Evolutionary conservation across 768 basidiomycete genomes (phyloP), one percentile per base, ranked within the genome.

Genomic region (Hericium coralloides): DNA sequence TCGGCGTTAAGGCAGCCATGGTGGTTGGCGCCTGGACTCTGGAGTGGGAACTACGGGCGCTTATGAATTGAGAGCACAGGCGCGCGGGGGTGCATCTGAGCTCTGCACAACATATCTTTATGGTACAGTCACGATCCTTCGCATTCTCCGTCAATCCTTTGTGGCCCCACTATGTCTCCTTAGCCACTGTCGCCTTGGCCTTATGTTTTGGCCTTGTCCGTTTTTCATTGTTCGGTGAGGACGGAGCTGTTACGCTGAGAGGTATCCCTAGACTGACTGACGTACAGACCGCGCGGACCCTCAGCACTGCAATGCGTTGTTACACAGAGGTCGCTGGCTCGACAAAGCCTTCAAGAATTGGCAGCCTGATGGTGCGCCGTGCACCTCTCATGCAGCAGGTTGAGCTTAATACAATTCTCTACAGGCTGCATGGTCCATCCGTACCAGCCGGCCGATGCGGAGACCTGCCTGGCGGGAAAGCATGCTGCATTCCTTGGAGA

Each of bases 401-500:
- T 31, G 31, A n/a, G 36, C 15, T 36, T 18, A 15, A 47, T 14
- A 15, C 20, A 14, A 25, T 43, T 5, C 48, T 25, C 15, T 55
- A 43, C 62, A 93, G 90, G 89, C 26, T 95, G 92, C 67, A 91
- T 92, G 82, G 76, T 90, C 49, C 72, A 87, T 68, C 65, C 73
- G 36, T 91, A 92, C 67, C 74, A 74, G 52, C 68, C 80, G 4
- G 72, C 70, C 7, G 83, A 89, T 53, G 75, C 76, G 26, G 66
- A 72, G 8, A 64, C 66, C 14, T 92, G 89, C 65, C 69, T 90
- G 20, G 68, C 70, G n/a, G 76, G 78, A 4, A 74, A 80, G 60
- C 79, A 78, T 8, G 71, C 92, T 38, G 74, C 87, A 41, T 95
- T 95, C 66, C 73, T 89, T 43, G 93, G 93, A 18, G 93, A 97